phyloP scores from a whole-genome alignment of 2,329 filamentous ascomycete genomes.

The Fusarium anguioides region DNA sequence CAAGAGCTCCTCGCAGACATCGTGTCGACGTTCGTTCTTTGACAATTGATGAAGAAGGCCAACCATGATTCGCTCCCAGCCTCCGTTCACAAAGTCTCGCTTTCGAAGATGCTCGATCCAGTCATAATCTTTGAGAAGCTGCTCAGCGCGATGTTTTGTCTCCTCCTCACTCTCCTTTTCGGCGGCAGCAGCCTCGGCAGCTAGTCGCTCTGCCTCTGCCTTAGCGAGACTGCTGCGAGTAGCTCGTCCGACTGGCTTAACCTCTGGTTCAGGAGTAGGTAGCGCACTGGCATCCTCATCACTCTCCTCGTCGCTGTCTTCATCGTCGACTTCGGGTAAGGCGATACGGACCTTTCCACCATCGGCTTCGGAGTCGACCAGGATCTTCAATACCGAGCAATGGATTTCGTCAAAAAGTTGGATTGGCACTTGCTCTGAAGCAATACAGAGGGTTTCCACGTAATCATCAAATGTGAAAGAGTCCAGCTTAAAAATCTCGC shows the following conservation, averaged over 20 bases:
- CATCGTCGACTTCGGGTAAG: slow-evolving; percentile 78
- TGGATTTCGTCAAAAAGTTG: slow-evolving; percentile 92
- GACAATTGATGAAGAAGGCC: slow-evolving; percentile 88
- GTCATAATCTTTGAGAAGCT: slow-evolving; percentile 77
- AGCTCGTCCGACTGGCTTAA: slow-evolving; percentile 73
- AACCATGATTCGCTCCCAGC: slow-evolving; percentile 91
- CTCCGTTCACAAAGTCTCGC: slow-evolving; percentile 86
- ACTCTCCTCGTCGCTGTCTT: slow-evolving; percentile 73
- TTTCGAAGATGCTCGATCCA: slow-evolving; percentile 89
- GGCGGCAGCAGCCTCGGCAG: slow-evolving; percentile 67
- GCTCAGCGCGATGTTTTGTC: slow-evolving; percentile 75
- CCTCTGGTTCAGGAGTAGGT: slow-evolving; percentile 77
- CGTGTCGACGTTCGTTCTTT: slow-evolving; percentile 74
- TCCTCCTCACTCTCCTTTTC: slow-evolving; percentile 63
- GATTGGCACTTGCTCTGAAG: slow-evolving; percentile 78
- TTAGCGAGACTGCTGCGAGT: slow-evolving; percentile 90
- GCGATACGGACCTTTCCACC: slow-evolving; percentile 83
- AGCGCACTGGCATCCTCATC: slow-evolving; percentile 65
- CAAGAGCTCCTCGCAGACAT: slow-evolving; percentile 82
- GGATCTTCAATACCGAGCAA: slow-evolving; percentile 87
- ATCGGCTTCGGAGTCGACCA: slow-evolving; percentile 80
- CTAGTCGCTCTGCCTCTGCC: slow-evolving; percentile 76
- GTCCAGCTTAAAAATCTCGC: slow-evolving; percentile 91
- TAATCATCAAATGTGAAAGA: slow-evolving; percentile 99
- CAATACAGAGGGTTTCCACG: slow-evolving; percentile 84